phyloP scores from a whole-genome alignment of 441 rosid genomes.

The Sinapis alba region DNA sequence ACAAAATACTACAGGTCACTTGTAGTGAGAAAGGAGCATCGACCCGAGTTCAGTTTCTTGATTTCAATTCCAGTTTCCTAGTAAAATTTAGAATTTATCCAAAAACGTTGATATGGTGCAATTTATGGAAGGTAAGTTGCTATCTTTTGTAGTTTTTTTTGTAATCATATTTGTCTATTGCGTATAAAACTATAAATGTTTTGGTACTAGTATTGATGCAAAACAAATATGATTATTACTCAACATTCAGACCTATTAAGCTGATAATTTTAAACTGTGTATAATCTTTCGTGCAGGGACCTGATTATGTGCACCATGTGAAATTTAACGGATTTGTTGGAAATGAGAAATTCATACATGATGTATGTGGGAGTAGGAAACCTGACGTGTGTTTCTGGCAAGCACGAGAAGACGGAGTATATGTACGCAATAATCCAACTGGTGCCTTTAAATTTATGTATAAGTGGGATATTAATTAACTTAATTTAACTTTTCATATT shows the following conservation, averaged over 20 bases:
- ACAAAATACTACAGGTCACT: background rate
- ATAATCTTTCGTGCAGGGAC: slow-evolving; percentile 4
- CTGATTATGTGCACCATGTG: background rate
- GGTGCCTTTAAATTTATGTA: background rate
- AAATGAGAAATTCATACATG: background rate
- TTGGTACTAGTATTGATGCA: background rate
- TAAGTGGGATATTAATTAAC: background rate
- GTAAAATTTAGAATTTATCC: background rate
- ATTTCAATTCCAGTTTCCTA: background rate
- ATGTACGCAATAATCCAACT: background rate
- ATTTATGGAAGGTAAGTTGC: slow-evolving; percentile 19
- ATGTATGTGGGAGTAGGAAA: slow-evolving; percentile 10
- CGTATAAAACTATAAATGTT: background rate
- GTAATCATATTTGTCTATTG: background rate
- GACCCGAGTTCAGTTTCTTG: background rate
- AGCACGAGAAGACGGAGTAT: slow-evolving; percentile 9
- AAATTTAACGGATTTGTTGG: slow-evolving; percentile 8
- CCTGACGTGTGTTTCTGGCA: slow-evolving; percentile 1
- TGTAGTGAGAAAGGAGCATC: background rate
- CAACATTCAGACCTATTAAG: background rate
- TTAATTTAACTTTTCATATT: background rate
- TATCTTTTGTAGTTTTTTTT: background rate
- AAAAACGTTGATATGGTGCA: slow-evolving; percentile 24
- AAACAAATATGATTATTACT: background rate
- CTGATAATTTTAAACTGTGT: background rate